phyloP scores from a whole-genome alignment of 805 yeast species.

The Wickerhamomyces silvicola region DNA sequence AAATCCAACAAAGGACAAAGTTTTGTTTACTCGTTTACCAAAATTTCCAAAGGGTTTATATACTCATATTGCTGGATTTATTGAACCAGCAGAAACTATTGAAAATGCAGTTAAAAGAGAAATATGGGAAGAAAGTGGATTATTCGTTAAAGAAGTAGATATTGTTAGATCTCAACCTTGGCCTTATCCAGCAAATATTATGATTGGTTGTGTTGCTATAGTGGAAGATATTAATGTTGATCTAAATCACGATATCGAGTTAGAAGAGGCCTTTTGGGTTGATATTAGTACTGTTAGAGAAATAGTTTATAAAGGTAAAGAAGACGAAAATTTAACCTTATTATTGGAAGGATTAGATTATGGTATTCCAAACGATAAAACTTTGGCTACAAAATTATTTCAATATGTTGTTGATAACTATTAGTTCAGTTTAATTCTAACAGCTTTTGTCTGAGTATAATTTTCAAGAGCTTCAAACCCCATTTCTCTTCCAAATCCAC shows the following conservation, averaged over 20 bases:
- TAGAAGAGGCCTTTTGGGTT: slow-evolving; percentile 84
- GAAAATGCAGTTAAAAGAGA: slow-evolving; percentile 86
- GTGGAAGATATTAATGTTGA: slow-evolving; percentile 57
- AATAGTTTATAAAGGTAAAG: slow-evolving; percentile 26
- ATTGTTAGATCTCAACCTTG: slow-evolving; percentile 84
- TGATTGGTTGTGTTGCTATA: slow-evolving; percentile 86
- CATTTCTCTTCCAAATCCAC: slow-evolving; percentile 86
- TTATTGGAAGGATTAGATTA: slow-evolving; percentile 8
- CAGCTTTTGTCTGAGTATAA: slow-evolving; percentile 72
- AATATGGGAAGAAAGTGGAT: slow-evolving; percentile 93
- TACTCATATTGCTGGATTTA: slow-evolving; percentile 88
- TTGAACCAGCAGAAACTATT: slow-evolving; percentile 91
- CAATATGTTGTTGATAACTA: slow-evolving; percentile 17
- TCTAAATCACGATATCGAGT: slow-evolving; percentile 75
- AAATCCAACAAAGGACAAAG: slow-evolving; percentile 50
- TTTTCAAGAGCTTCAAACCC: slow-evolving; percentile 71
- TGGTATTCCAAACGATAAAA: slow-evolving; percentile 22
- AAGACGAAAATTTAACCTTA: slow-evolving; percentile 15
- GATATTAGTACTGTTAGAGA: slow-evolving; percentile 43
- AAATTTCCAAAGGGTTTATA: slow-evolving; percentile 53
- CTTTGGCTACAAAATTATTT: slow-evolving; percentile 18
- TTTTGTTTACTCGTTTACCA: slow-evolving; percentile 62
- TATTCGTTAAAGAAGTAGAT: slow-evolving; percentile 44
- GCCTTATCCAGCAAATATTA: slow-evolving; percentile 94
- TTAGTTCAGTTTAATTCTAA: slow-evolving; percentile 46